Percentiles rank a stretch among this genome's conserved stretches.
phyloP scores from a whole-genome alignment of 805 yeast species.

The Starmera pachycereana region DNA sequence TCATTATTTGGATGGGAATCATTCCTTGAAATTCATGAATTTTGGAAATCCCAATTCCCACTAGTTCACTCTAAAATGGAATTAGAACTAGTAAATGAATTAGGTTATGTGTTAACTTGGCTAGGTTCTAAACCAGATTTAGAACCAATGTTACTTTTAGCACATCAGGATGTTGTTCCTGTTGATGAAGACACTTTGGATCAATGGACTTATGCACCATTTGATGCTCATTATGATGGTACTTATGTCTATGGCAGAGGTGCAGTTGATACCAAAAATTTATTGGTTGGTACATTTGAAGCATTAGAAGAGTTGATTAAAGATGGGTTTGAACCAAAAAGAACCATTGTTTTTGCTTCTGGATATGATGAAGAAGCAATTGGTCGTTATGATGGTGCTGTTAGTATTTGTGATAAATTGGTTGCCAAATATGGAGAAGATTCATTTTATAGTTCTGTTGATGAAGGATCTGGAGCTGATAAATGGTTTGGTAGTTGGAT shows the following conservation, averaged over 20 bases:
- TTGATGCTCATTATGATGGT: conserved; percentile 58
- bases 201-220: conserved; percentile 64
- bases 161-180: conserved; percentile 84
- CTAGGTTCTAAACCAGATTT: conserved; percentile 39
- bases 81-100: conserved; percentile 46
- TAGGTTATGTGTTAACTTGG: conserved; percentile 59
- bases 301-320: conserved; percentile 46
- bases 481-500: conserved; percentile 27
- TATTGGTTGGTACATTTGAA: conserved; percentile 56
- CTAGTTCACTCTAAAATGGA: conserved; percentile 34
- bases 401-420: conserved; percentile 29
- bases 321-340: conserved; percentile 42
- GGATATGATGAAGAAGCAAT: conserved; percentile 72
- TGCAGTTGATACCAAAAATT: conserved; percentile 62
- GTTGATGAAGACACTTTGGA: conserved; percentile 47
- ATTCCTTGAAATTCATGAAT: conserved; percentile 30
- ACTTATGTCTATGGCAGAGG: conserved; percentile 66
- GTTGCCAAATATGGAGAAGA: conserved; percentile 44
- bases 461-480: conserved; percentile 40
- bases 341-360: conserved; percentile 54
- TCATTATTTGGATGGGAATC: conserved; percentile 24
- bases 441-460: conserved; percentile 48
- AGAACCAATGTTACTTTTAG: conserved; percentile 62
- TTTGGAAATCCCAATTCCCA: conserved; percentile 47
- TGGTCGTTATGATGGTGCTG: too few relatives aligned